phyloP scores from a whole-genome alignment of 208 protist species.

The Wallacemonas sp. region DNA sequence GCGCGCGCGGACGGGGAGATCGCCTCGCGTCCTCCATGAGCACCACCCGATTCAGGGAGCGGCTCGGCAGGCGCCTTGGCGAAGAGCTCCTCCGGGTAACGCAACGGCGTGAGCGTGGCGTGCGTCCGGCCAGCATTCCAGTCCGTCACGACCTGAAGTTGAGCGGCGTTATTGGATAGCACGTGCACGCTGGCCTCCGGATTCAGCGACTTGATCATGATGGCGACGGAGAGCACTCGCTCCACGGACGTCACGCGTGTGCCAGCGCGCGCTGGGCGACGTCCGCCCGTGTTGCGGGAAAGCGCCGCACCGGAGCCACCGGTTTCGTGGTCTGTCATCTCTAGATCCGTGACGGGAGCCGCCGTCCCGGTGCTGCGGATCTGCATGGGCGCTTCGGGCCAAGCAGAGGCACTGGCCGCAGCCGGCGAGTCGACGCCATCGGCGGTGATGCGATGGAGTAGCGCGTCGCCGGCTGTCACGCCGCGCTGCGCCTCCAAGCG shows the following conservation, averaged over 20 bases:
- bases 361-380: conserved; percentile 13
- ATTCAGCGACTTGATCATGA: conserved; percentile 89
- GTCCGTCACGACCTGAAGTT: conserved; percentile 51
- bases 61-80: conserved; percentile 53
- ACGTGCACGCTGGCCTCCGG: conserved; percentile 82
- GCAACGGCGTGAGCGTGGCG: conserved; percentile 29
- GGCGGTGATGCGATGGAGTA: conserved; percentile 20
- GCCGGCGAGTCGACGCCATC: neutral
- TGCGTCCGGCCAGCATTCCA: conserved; percentile 51
- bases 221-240: conserved; percentile 75
- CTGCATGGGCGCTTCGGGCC: neutral
- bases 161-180: conserved; percentile 54
- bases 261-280: conserved; percentile 29
- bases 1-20: too few relatives aligned
- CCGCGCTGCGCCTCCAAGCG: conserved; percentile 39
- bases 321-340: too few relatives aligned
- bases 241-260: conserved; percentile 67
- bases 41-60: too few relatives aligned
- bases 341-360: too few relatives aligned
- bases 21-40: too few relatives aligned
- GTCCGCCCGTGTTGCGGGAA: neutral
- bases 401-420: neutral
- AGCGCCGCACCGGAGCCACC: too few relatives aligned
- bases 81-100: conserved; percentile 73
- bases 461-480: conserved; percentile 18